Base-by-base conservation (phyloP, 2,329 filamentous ascomycete genomes). In the Pseudocercospora cruenta region DNA sequence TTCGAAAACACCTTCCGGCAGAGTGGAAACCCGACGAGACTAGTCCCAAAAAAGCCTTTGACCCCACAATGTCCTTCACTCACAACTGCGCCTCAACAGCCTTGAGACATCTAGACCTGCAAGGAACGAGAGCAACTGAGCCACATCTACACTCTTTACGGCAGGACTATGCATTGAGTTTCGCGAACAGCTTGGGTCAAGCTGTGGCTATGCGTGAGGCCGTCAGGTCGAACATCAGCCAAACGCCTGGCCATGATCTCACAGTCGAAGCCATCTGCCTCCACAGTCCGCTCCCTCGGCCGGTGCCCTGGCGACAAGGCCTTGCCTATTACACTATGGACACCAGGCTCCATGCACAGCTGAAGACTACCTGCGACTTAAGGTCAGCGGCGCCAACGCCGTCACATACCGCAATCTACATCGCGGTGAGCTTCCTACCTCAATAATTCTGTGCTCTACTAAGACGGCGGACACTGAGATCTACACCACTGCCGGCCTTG, bases 381-480 rank as follows among this genome's bases (percentile, higher is more conserved):
- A 19, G 43, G 14, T 39, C 19, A 49, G 22, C 22, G n/a, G 45
- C 19, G 24, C 43, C 28, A n/a, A 47, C 24, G 47, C 59, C 24
- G 33, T 36, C 31, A 36, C 33, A 16, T 36, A 36, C 12, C 33
- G 33, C 33, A 36, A 54, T 31, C 28, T 24, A 55, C 55, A 62
- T 33, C 53, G 28, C 54, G 9, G 58, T 47, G 36, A 55, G 31
- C 58, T 54, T 49, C 58, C 16, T 21, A 9, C 16, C 26, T 63
- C 60, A 65, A 36, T 66, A 64, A 31, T 67, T 65, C 63, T 65
- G 65, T 36, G 63, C 62, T 31, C 49, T 54, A 53, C 63, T 63
- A 5, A 55, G 28, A 14, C 65, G 49, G 9, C 67, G 45, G n/a
- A 60, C 58, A 19, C 58, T 55, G 47, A 61, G 57, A 14, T 69